These are phyloP conservation scores for Neurospora hispaniola DNA, from an alignment of 495 filamentous ascomycete genomes.

Conservation along the genomic window DNA sequence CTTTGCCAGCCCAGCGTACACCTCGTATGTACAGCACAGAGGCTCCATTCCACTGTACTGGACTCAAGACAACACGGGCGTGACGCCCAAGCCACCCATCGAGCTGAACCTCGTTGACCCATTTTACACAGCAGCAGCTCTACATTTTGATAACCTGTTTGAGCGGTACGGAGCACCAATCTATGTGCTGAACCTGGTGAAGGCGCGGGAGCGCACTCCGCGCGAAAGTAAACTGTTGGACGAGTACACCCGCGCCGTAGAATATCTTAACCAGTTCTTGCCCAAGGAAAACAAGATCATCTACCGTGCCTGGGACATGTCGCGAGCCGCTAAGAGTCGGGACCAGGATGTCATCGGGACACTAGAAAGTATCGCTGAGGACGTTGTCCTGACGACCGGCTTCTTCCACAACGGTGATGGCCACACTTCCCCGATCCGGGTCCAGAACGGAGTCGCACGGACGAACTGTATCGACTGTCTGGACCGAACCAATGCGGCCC, in stretches of 20 bases:
- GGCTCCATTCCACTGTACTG: constrained; percentile 95
- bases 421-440: constrained; percentile 46
- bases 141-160: constrained; percentile 96
- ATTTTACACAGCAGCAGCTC: constrained; percentile 88
- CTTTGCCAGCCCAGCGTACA: constrained; percentile 82
- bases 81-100: constrained; percentile 91
- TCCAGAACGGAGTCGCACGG: constrained; percentile 86
- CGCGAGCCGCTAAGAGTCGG: constrained; percentile 84
- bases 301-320: constrained; percentile 97
- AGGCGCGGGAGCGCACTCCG: constrained; percentile 79
- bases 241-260: constrained; percentile 80
- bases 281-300: constrained; percentile 75
- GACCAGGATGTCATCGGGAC: constrained; percentile 92
- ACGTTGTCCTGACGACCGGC: constrained; percentile 71
- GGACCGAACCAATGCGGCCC: constrained; percentile 91
- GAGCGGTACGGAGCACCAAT: constrained; percentile 86
- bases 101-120: constrained; percentile 89
- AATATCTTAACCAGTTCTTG: constrained; percentile 91
- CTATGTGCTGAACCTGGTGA: constrained; percentile 89
- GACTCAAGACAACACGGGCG: constrained; percentile 94
- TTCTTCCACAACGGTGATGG: constrained; percentile 89
- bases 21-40: constrained; percentile 92
- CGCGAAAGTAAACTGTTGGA: constrained; percentile 82
- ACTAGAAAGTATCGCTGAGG: constrained; percentile 78
- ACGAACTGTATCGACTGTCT: constrained; percentile 98